A percentile compares a stretch with the other conserved stretches of the same genome.
Evolutionary conservation across 2,329 filamentous ascomycete species (phyloP).

Genomic region (Neospermospora avenae): DNA sequence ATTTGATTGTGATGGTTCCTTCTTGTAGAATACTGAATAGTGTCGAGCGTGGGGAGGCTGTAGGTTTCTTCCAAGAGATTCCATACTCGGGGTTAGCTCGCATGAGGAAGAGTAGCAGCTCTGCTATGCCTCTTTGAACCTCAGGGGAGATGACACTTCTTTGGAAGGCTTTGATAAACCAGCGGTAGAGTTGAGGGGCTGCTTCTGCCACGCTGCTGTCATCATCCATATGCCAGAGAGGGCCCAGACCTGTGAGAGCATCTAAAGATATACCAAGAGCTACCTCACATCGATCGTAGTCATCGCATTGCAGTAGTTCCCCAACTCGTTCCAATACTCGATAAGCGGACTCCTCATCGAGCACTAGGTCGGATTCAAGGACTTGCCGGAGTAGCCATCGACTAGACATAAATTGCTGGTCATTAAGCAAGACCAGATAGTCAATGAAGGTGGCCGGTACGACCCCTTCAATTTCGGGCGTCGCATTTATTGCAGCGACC

Average conservation of each 20-base stretch:
- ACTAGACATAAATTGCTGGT: conserved; percentile 53
- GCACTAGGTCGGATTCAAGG: conserved; percentile 51
- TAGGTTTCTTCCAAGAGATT: conserved; percentile 30
- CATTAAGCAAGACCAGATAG: conserved; percentile 45
- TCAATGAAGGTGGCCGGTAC: conserved; percentile 51
- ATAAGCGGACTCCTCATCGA: conserved; percentile 45
- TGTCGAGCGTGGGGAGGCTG: conserved; percentile 57
- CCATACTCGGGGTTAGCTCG: conserved; percentile 66
- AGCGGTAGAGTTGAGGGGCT: conserved; percentile 74
- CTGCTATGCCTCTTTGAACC: conserved; percentile 64
- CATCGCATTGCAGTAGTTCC: conserved; percentile 50
- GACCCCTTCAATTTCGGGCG: conserved; percentile 36
- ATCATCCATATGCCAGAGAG: conserved; percentile 25
- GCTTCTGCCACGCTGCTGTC: conserved; percentile 58
- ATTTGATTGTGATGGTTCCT: conserved; percentile 70
- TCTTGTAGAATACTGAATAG: conserved; percentile 69
- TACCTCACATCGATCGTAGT: conserved; percentile 71
- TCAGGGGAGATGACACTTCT: conserved; percentile 67
- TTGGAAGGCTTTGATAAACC: conserved; percentile 67
- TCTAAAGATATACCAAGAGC: conserved; percentile 66
- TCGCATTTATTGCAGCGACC: conserved; percentile 21
- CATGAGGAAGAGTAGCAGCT: conserved; percentile 68
- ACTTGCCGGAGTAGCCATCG: conserved; percentile 49
- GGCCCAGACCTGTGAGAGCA: conserved; percentile 52
- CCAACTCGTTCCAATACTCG: conserved; percentile 50